Evolutionary conservation across 1,284 basidiomycete genomes (phyloP).

Genomic region (Cryptococcus neoformans): DNA sequence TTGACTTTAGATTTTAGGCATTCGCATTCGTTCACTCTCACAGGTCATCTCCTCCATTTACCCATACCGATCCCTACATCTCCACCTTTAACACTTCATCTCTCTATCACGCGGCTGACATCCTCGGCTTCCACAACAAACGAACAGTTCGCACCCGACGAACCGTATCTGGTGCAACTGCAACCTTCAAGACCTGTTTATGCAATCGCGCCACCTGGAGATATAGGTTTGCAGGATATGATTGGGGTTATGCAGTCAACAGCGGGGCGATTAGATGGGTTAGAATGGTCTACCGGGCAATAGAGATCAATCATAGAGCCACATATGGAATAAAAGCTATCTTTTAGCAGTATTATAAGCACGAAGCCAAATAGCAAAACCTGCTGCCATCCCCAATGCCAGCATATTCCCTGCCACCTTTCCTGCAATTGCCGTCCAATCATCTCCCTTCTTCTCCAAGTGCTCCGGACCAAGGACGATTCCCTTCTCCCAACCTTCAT

Average conservation of each 20-base stretch:
- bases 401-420: too few relatives aligned
- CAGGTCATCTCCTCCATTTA: slow-evolving; percentile 37
- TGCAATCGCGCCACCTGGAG: slow-evolving; percentile 24
- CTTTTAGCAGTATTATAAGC: neutral
- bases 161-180: slow-evolving; percentile 40
- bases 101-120: slow-evolving; percentile 26
- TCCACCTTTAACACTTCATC: slow-evolving; percentile 24
- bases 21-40: slow-evolving; percentile 30
- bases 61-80: slow-evolving; percentile 24
- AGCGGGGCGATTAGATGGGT: slow-evolving; percentile 28
- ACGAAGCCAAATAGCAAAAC: too few relatives aligned
- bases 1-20: slow-evolving; percentile 16
- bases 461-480: slow-evolving; percentile 38
- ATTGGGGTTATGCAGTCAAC: slow-evolving; percentile 33
- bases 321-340: too few relatives aligned
- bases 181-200: slow-evolving; percentile 32
- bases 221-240: slow-evolving; percentile 26
- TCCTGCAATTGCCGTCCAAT: too few relatives aligned
- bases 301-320: too few relatives aligned
- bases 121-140: slow-evolving; percentile 1
- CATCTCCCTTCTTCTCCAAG: slow-evolving; percentile 5
- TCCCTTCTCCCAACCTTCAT: slow-evolving; percentile 48
- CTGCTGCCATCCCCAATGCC: too few relatives aligned
- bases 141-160: slow-evolving; percentile 5
- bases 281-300: slow-evolving; percentile 40